These are phyloP conservation scores for Posidonia australis DNA, from an alignment of 106 monocot genomes.

Conservation along the genomic window DNA sequence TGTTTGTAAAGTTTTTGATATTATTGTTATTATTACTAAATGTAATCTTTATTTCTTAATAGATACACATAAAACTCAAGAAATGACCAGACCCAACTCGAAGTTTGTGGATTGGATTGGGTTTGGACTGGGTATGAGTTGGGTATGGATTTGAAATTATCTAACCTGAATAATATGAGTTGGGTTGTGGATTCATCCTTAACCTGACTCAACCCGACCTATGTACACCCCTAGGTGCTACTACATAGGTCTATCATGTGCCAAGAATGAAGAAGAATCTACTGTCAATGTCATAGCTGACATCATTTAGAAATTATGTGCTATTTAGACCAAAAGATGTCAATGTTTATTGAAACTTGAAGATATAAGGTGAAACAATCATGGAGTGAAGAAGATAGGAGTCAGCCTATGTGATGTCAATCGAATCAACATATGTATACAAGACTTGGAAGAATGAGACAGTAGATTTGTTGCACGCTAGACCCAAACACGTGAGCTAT, in stretches of 20 bases:
- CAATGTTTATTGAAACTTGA: background rate
- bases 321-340: background rate
- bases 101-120: too few relatives aligned
- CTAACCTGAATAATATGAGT: too few relatives aligned
- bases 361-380: background rate
- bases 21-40: too few relatives aligned
- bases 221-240: too few relatives aligned
- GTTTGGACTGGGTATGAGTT: too few relatives aligned
- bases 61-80: too few relatives aligned
- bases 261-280: background rate
- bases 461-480: background rate
- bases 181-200: too few relatives aligned
- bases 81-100: too few relatives aligned
- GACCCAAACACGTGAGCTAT: slow-evolving; percentile 4
- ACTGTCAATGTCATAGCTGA: background rate
- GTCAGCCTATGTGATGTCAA: slow-evolving; percentile 13
- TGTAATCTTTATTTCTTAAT: too few relatives aligned
- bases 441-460: slow-evolving; percentile 4
- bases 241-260: background rate
- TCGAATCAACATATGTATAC: background rate
- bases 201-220: too few relatives aligned
- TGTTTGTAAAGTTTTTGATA: too few relatives aligned
- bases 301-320: background rate
- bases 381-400: background rate
- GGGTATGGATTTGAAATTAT: too few relatives aligned